Evolutionary conservation across 192 early-diverging fungal species (phyloP).

Genomic region (Backusella macrospora): DNA sequence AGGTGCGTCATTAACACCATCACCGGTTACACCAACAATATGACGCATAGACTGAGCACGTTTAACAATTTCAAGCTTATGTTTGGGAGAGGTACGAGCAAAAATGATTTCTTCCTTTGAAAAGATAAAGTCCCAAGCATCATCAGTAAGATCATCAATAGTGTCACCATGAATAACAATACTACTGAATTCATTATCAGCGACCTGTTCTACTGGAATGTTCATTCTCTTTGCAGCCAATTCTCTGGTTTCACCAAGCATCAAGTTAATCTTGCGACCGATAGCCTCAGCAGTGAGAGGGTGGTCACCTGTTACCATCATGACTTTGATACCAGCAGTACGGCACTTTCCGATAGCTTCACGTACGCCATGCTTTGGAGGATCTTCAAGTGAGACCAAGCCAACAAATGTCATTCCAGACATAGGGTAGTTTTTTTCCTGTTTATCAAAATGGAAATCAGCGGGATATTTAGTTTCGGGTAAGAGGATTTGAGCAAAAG

Average conservation of each 20-base stretch:
- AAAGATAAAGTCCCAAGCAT: constrained; percentile 93
- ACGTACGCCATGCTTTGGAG: constrained; percentile 98
- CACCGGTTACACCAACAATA: constrained; percentile 97
- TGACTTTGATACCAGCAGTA: constrained; percentile 91
- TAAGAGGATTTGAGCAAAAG: constrained; percentile 83
- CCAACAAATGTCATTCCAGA: constrained; percentile 78
- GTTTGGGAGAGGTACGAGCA: constrained; percentile 93
- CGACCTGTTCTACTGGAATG: constrained; percentile 58
- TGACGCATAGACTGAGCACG: constrained; percentile 89
- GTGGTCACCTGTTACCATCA: constrained; percentile 99
- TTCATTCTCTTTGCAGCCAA: constrained; percentile 72
- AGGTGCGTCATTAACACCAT: constrained; percentile 88
- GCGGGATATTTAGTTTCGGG: constrained; percentile 71
- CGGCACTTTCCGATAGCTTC: constrained; percentile 95
- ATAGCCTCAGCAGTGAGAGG: constrained; percentile 96
- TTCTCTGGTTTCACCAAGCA: constrained; percentile 87
- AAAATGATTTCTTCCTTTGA: constrained; percentile 95
- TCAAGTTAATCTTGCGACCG: constrained; percentile 94
- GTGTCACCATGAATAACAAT: constrained; percentile 93
- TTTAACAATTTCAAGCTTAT: constrained; percentile 97
- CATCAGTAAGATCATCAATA: constrained; percentile 79
- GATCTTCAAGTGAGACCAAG: constrained; percentile 90
- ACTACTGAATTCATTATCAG: constrained; percentile 83
- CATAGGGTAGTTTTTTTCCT: constrained; percentile 72
- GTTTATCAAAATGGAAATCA: constrained; percentile 76